These are phyloP conservation scores for Pyrus communis DNA, from an alignment of 306 rosid species.

Conservation along the genomic window DNA sequence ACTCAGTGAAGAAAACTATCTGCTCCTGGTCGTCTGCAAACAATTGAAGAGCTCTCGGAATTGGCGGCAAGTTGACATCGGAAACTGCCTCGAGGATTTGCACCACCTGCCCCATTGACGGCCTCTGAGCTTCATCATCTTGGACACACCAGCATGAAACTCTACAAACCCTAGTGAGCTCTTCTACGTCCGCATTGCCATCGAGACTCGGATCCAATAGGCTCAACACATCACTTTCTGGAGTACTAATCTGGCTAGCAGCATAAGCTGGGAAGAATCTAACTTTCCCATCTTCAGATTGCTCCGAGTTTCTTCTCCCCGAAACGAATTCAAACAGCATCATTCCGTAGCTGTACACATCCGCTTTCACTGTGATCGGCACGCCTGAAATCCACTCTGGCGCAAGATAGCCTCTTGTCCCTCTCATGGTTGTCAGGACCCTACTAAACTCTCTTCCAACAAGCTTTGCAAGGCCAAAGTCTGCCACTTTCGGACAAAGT, in stretches of 20 bases:
- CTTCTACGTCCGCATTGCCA: slow-evolving; percentile 42
- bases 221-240: slow-evolving; percentile 41
- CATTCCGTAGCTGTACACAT: slow-evolving; percentile 90
- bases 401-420: slow-evolving; percentile 89
- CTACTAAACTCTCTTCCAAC: slow-evolving; percentile 82
- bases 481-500: slow-evolving; percentile 70
- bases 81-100: slow-evolving; percentile 66
- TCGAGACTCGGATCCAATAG: slow-evolving; percentile 51
- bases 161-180: slow-evolving; percentile 39
- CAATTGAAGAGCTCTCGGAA: slow-evolving; percentile 49
- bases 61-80: slow-evolving; percentile 51
- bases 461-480: slow-evolving; percentile 86
- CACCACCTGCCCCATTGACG: slow-evolving; percentile 75
- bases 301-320: slow-evolving; percentile 72
- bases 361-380: slow-evolving; percentile 79
- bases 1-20: slow-evolving; percentile 53
- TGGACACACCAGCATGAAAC: slow-evolving; percentile 89
- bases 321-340: slow-evolving; percentile 80
- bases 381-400: slow-evolving; percentile 91
- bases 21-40: slow-evolving; percentile 46
- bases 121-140: slow-evolving; percentile 64
- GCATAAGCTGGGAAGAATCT: slow-evolving; percentile 60
- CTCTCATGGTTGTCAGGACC: slow-evolving; percentile 88
- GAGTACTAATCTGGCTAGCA: slow-evolving; percentile 20
- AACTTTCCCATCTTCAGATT: slow-evolving; percentile 41